A percentile compares a stretch with the other conserved stretches of the same genome.
These are phyloP conservation scores for Jatropha curcas DNA, from an alignment of 345 rosid species.

Conservation along the genomic window DNA sequence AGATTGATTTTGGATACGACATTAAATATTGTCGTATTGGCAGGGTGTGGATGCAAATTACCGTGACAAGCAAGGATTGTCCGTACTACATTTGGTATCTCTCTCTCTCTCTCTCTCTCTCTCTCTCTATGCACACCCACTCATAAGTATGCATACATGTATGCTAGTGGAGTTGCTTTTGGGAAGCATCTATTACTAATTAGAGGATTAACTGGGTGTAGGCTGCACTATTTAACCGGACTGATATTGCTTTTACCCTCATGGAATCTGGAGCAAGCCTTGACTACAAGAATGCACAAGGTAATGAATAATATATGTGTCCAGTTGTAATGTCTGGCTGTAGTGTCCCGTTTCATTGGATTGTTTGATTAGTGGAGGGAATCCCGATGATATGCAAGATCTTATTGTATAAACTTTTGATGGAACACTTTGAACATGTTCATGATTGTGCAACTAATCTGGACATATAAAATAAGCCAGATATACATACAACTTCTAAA, in stretches of 20 bases:
- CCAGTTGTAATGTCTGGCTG: conserved; percentile 3
- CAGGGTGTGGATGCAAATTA: conserved; percentile 96
- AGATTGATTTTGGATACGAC: background rate
- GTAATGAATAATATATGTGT: conserved; percentile 38
- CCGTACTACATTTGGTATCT: conserved; percentile 83
- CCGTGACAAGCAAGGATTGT: conserved; percentile 82
- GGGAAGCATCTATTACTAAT: conserved; percentile 14
- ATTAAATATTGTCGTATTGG: conserved; percentile 25
- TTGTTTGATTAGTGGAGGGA: background rate
- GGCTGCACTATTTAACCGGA: conserved; percentile 83
- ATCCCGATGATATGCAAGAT: background rate
- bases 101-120: conserved; percentile 17
- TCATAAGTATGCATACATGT: background rate
- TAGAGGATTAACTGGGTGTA: conserved; percentile 29
- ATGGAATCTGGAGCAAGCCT: conserved; percentile 87
- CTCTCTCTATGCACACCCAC: background rate
- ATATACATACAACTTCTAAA: background rate
- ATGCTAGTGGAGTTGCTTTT: conserved; percentile 3
- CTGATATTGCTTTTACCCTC: conserved; percentile 70
- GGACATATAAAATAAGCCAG: background rate
- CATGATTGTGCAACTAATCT: background rate
- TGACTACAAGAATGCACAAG: conserved; percentile 88
- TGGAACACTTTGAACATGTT: background rate
- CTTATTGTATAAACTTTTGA: background rate
- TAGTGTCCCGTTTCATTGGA: background rate